Evolutionary conservation across 345 rosid species (phyloP).

Genomic region (Arabidopsis arenosa): DNA sequence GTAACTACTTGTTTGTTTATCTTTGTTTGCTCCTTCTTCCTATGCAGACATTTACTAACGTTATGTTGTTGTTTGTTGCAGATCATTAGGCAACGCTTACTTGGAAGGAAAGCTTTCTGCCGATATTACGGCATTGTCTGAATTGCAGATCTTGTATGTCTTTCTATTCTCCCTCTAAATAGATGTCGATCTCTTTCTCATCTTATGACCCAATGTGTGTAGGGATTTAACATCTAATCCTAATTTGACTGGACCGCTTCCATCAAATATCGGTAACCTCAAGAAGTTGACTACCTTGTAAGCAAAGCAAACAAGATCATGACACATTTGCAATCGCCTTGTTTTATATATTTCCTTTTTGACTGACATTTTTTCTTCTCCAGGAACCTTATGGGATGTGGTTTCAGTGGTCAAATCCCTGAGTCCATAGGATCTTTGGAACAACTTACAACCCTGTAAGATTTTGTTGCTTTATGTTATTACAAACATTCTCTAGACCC

Average conservation of each 20-base stretch:
- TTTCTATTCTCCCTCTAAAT: background rate
- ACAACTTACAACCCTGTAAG: conserved; percentile 6
- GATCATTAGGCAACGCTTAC: conserved; percentile 54
- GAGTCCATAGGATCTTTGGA: background rate
- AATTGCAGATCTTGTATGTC: conserved; percentile 61
- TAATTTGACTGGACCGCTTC: conserved; percentile 62
- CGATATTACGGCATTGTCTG: conserved; percentile 56
- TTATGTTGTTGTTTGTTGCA: conserved; percentile 43
- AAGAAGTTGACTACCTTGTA: conserved; percentile 64
- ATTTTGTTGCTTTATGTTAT: background rate
- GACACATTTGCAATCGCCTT: background rate
- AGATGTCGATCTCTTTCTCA: background rate
- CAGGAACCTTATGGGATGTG: conserved; percentile 7
- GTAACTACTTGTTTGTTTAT: background rate
- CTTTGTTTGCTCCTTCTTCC: background rate
- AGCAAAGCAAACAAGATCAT: conserved; percentile 28
- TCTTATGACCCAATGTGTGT: conserved; percentile 28
- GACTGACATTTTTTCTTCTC: background rate
- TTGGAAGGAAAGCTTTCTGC: conserved; percentile 57
- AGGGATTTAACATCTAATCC: conserved; percentile 79
- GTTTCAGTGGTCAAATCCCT: conserved; percentile 17
- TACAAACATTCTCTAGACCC: background rate
- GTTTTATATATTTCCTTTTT: background rate
- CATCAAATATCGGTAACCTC: conserved; percentile 57
- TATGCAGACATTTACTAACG: background rate